phyloP scores from a whole-genome alignment of 805 yeast species.

The Candida suzukii region DNA sequence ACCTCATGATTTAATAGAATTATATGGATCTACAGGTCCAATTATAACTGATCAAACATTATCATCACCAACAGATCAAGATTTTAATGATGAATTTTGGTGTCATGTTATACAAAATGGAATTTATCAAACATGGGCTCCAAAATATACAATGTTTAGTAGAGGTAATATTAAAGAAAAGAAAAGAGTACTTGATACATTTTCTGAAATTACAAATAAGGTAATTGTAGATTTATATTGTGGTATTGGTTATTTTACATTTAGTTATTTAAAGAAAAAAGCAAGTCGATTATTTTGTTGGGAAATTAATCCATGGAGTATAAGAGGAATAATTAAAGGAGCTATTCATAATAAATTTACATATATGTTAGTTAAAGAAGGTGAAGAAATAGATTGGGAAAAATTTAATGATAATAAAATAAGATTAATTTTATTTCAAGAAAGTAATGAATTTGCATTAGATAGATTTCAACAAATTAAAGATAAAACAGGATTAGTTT shows the following conservation, averaged over 20 bases:
- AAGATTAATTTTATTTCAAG: conserved; percentile 48
- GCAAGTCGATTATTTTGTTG: conserved; percentile 60
- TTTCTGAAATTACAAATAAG: conserved; percentile 27
- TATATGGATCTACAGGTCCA: conserved; percentile 65
- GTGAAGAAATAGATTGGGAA: conserved; percentile 16
- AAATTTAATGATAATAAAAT: conserved; percentile 15
- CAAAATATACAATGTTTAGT: conserved; percentile 78
- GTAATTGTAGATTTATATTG: conserved; percentile 66
- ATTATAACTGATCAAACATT: conserved; percentile 19
- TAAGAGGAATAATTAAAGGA: conserved; percentile 61
- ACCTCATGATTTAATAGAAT: conserved; percentile 53
- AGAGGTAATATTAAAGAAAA: conserved; percentile 84
- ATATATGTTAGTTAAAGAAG: conserved; percentile 25
- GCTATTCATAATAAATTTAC: conserved; percentile 36
- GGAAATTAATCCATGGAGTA: conserved; percentile 84
- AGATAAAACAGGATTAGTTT: background rate
- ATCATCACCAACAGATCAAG: conserved; percentile 32
- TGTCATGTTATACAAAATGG: conserved; percentile 66
- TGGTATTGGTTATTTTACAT: conserved; percentile 81
- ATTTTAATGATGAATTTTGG: conserved; percentile 60
- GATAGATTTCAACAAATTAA: conserved; percentile 28
- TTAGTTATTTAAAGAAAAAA: conserved; percentile 52
- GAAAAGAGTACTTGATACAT: conserved; percentile 47
- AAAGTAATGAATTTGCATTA: conserved; percentile 49
- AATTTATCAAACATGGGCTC: conserved; percentile 77